A percentile compares a stretch with the other conserved stretches of the same genome.
These are phyloP conservation scores for Suillus cothurnatus DNA, from an alignment of 768 basidiomycete species.

Conservation along the genomic window DNA sequence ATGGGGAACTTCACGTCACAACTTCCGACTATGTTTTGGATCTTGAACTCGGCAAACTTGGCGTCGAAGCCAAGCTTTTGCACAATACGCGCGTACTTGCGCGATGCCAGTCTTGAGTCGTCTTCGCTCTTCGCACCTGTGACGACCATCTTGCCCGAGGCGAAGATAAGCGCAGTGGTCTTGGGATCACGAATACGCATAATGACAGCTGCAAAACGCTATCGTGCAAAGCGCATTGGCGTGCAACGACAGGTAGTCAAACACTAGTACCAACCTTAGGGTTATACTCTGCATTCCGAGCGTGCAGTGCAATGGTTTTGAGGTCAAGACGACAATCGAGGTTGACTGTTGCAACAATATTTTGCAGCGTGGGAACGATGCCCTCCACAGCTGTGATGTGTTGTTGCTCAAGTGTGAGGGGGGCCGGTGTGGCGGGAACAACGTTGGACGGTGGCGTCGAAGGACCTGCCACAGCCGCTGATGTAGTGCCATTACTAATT, in stretches of 20 bases:
- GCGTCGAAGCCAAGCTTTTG: constrained; percentile 99
- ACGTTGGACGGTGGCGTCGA: constrained; percentile 53
- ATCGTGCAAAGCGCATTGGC: constrained; percentile 65
- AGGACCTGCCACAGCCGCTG: constrained; percentile 55
- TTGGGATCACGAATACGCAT: constrained; percentile 99
- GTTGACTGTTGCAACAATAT: constrained; percentile 99
- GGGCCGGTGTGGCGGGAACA: constrained; percentile 68
- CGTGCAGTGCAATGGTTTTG: constrained; percentile 98
- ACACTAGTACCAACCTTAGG: constrained; percentile 88
- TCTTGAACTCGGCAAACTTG: constrained; percentile 99
- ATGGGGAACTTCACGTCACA: constrained; percentile 99
- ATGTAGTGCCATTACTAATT: constrained; percentile 32
- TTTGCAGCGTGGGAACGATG: constrained; percentile 98
- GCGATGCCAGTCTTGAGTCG: constrained; percentile 93
- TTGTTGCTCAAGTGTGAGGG: constrained; percentile 86
- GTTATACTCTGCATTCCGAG: constrained; percentile 98
- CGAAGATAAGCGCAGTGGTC: constrained; percentile 99
- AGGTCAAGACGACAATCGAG: constrained; percentile 95
- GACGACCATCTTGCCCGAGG: constrained; percentile 99
- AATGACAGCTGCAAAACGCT: constrained; percentile 99
- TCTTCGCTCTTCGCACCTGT: constrained; percentile 99
- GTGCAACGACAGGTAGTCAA: constrained; percentile 41
- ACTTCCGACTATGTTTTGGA: constrained; percentile 98
- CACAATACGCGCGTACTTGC: constrained; percentile 98
- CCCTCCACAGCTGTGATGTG: constrained; percentile 97